Evolutionary conservation across 768 basidiomycete genomes (phyloP), one percentile per base, ranked within the genome.

Genomic region (Megacollybia marginata): DNA sequence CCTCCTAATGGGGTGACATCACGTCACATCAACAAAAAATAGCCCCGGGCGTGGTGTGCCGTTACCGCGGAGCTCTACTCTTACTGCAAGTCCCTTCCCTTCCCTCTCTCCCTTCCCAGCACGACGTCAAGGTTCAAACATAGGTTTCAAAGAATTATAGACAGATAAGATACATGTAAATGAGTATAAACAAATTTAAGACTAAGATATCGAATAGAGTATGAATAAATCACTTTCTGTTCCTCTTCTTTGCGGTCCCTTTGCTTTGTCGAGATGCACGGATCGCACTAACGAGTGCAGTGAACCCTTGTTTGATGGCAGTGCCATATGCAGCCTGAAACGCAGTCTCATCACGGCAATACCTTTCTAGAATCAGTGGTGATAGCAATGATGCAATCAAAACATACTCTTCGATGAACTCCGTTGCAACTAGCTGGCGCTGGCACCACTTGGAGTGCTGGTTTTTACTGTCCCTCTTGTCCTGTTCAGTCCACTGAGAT

Each of bases 401-500:
- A 40, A 2, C 18, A 10, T 40, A 18, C 13, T 18, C 38, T 40
- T 40, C 38, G 8, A 40, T 40, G 8, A 40, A 40, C 18, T 40
- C 38, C 13, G 38, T 40, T 40, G 38, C 38, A 5, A 40, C 38
- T 18, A 40, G 5, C 38, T 18, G 38, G 5, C 38, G 13, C 18
- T 40, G 38, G 8, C 18, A 15, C 15, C 18, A 40, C 8, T 40
- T 40, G 38, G 38, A 40, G 23, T 40, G 15, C 38, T 40, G 18
- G 8, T 40, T 40, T 40, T 5, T 8, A 15, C 18, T 18, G 38
- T 40, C 38, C 23, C 23, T 40, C 15, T 5, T 3, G 4, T 40
- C 38, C 10, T 50, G 10, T n/a, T 33, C 15, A 4, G 48, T 42
- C 54, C 54, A 55, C 13, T 55, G 51, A 12, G 42, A 49, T n/a